Conservation (phyloP, 1,284 basidiomycete genomes). For the Rhodotorula sp. region DNA sequence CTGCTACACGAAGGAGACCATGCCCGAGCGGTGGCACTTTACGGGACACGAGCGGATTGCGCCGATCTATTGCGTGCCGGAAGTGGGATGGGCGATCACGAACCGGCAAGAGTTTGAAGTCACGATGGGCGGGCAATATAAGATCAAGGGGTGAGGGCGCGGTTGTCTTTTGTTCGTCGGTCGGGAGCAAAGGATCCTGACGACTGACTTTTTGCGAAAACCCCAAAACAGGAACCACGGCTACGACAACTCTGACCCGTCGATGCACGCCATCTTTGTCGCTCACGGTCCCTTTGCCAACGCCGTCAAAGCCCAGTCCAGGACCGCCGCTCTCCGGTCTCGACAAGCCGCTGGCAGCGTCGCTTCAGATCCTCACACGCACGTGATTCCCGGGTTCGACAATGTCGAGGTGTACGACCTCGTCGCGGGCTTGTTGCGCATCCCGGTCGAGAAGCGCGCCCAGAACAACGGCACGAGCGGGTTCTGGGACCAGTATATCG, state of each 20-base stretch:
- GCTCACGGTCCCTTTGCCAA: slow-evolving; percentile 80
- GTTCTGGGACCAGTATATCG: slow-evolving; percentile 63
- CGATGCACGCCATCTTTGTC: slow-evolving; percentile 88
- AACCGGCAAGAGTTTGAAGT: slow-evolving; percentile 53
- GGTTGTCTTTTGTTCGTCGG: too few relatives aligned
- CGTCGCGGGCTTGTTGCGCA: slow-evolving; percentile 69
- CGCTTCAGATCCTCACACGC: slow-evolving; percentile 57
- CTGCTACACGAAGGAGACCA: slow-evolving; percentile 74
- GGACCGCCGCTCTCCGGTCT: slow-evolving; percentile 48
- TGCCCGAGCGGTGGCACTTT: slow-evolving; percentile 79
- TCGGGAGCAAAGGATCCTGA: too few relatives aligned
- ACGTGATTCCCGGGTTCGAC: slow-evolving; percentile 73
- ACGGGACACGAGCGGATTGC: slow-evolving; percentile 68
- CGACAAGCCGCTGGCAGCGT: slow-evolving; percentile 30
- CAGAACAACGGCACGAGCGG: slow-evolving; percentile 71
- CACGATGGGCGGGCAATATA: slow-evolving; percentile 60
- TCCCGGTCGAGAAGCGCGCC: slow-evolving; percentile 55
- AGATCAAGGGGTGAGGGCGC: slow-evolving; percentile 58
- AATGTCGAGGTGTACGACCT: slow-evolving; percentile 85
- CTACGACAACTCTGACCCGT: slow-evolving; percentile 70
- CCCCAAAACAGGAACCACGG: slow-evolving; percentile 62
- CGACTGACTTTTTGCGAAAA: background rate
- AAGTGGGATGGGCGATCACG: slow-evolving; percentile 69
- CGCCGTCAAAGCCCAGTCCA: slow-evolving; percentile 59
- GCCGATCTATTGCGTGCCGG: slow-evolving; percentile 79